Evolutionary conservation across 257 asterid species (phyloP).

Genomic region (Salvia hispanica): DNA sequence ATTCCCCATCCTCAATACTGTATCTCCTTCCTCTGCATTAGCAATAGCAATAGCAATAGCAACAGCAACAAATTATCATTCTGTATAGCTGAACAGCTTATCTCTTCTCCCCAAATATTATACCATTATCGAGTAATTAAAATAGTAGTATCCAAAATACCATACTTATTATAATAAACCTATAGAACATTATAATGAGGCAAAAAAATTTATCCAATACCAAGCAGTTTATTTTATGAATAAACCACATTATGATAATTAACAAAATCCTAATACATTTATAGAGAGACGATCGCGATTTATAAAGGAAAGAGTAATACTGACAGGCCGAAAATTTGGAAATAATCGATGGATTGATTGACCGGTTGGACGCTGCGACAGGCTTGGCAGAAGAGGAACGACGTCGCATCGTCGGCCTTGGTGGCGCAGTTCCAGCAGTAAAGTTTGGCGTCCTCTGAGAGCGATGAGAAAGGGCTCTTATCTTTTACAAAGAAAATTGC

Average conservation of each 20-base stretch:
- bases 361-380: conserved; percentile 83
- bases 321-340: conserved; percentile 81
- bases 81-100: conserved; percentile 13
- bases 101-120: conserved; percentile 11
- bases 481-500: conserved; percentile 15
- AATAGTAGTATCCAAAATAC: neutral
- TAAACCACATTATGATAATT: neutral
- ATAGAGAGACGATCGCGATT: conserved; percentile 9
- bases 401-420: conserved; percentile 38
- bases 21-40: conserved; percentile 60
- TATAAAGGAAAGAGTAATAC: conserved; percentile 26
- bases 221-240: neutral
- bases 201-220: neutral
- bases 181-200: neutral
- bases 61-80: conserved; percentile 26
- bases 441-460: conserved; percentile 31
- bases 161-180: neutral
- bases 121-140: neutral
- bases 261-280: neutral
- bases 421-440: conserved; percentile 83
- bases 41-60: conserved; percentile 13
- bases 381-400: conserved; percentile 73
- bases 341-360: conserved; percentile 65
- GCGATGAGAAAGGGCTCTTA: conserved; percentile 46
- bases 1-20: conserved; percentile 52